Evolutionary conservation across 371 early-diverging fungal genomes (phyloP).

Genomic region (Apophysomyces variabilis): DNA sequence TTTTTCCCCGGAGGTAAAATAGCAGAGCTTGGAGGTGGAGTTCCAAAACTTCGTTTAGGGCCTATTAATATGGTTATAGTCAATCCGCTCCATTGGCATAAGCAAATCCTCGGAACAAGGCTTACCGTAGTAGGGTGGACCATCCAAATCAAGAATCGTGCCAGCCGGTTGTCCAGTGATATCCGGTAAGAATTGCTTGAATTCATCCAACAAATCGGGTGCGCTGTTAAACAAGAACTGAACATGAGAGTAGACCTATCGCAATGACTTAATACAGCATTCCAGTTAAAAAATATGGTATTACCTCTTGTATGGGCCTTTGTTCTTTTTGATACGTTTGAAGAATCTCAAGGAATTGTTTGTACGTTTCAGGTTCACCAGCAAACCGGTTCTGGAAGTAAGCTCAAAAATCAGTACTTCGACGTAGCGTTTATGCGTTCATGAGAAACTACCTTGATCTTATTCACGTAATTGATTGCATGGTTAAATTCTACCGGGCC

Average conservation of each 20-base stretch:
- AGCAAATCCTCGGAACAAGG: neutral
- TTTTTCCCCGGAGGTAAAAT: slow-evolving; percentile 30
- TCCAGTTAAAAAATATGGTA: neutral
- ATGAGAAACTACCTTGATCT: slow-evolving; percentile 75
- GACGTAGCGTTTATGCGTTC: neutral
- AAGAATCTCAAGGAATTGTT: slow-evolving; percentile 93
- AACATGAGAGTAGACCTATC: slow-evolving; percentile 89
- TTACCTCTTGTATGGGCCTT: slow-evolving; percentile 86
- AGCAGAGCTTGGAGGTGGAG: slow-evolving; percentile 12
- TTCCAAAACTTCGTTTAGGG: slow-evolving; percentile 15
- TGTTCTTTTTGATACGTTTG: slow-evolving; percentile 93
- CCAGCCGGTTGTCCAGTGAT: slow-evolving; percentile 41
- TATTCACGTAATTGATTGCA: slow-evolving; percentile 95
- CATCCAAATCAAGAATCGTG: slow-evolving; percentile 18
- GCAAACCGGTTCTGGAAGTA: slow-evolving; percentile 79
- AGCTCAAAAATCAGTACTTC: neutral
- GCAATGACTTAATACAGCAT: neutral
- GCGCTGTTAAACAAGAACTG: slow-evolving; percentile 82
- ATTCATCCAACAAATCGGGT: slow-evolving; percentile 92
- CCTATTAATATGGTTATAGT: slow-evolving; percentile 12
- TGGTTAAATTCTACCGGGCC: slow-evolving; percentile 89
- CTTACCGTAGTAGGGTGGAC: slow-evolving; percentile 15
- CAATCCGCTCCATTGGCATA: neutral
- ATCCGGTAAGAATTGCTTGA: slow-evolving; percentile 95
- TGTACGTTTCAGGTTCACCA: slow-evolving; percentile 89